Evolutionary conservation across 2,329 filamentous ascomycete genomes (phyloP), one percentile per base, ranked within the genome.

Genomic region (Neurospora sp.): DNA sequence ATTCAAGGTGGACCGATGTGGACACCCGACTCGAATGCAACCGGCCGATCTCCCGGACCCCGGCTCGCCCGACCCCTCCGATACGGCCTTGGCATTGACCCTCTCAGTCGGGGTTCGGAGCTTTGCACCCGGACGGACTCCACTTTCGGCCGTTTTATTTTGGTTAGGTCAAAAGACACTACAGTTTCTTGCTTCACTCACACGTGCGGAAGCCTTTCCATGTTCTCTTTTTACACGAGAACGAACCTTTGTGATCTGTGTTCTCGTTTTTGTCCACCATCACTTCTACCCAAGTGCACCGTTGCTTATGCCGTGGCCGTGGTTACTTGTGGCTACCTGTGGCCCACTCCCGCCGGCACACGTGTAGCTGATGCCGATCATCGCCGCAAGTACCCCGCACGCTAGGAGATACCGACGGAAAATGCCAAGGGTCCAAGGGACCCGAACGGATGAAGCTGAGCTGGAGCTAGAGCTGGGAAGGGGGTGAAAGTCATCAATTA

Each of bases 311-410:
- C 23, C 23, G 52, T 62, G 52, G 52, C 52, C 23, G 11, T 33
- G 52, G 23, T 62, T 6, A 62, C 52, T 33, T 33, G 23, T 62
- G 23, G 23, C 52, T 57, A 52, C n/a, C 19, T 57, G 43, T 52
- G 43, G 70, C 71, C 66, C 52, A 62, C 46, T 33, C 46, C 46
- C 19, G 46, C 46, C 23, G 46, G 19, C 46, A 57, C 46, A 57
- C 52, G 52, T 57, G 46, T 62, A 62, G 23, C 52, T 62, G 23
- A 33, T 62, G 52, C 23, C 3, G 52, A 62, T 62, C 52, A 62
- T 52, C 43, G 43, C 19, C 11, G 19, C 43, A 28, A 52, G 19
- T 23, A 52, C 52, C 52, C 33, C 52, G 23, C 52, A 62, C 52
- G 23, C 52, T 62, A 62, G 52, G 23, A 62, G 52, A 62, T 62